Conservation (phyloP, 495 filamentous ascomycete genomes). For the Collariella sp. region DNA sequence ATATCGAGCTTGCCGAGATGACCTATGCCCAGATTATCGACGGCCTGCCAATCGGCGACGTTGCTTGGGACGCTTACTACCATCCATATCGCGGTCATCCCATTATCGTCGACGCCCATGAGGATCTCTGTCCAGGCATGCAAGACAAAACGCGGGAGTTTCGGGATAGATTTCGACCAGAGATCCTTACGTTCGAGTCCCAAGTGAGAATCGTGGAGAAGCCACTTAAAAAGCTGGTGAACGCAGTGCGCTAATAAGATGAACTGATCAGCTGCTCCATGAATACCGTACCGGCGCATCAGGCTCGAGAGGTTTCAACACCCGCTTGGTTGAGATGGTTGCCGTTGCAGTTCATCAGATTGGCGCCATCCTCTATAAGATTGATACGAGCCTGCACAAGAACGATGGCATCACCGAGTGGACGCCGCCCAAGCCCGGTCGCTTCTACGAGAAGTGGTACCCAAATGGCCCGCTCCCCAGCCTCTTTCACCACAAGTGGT, state of each 20-base stretch:
- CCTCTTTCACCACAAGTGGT: slow-evolving; percentile 21
- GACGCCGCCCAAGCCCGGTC: not conserved
- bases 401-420: slow-evolving; percentile 7
- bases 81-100: slow-evolving; percentile 3
- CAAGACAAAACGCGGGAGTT: slow-evolving; percentile 13
- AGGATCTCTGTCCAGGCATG: slow-evolving; percentile 16
- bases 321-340: slow-evolving; percentile 23
- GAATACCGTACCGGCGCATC: slow-evolving; percentile 16
- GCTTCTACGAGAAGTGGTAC: too few species aligned
- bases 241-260: too few species aligned
- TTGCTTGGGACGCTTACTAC: slow-evolving; percentile 9
- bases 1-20: slow-evolving; percentile 20
- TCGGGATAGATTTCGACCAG: slow-evolving; percentile 3
- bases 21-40: slow-evolving; percentile 30
- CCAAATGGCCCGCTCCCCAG: not conserved
- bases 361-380: slow-evolving; percentile 18
- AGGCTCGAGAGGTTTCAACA: slow-evolving; percentile 16
- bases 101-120: slow-evolving; percentile 8
- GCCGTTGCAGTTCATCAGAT: slow-evolving; percentile 27
- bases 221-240: too few species aligned
- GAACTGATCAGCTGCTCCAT: not conserved
- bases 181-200: slow-evolving; percentile 12
- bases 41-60: slow-evolving; percentile 20
- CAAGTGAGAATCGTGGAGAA: not conserved
- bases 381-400: slow-evolving; percentile 7